phyloP scores from a whole-genome alignment of 768 basidiomycete genomes.

The Tephrocybe sp. region DNA sequence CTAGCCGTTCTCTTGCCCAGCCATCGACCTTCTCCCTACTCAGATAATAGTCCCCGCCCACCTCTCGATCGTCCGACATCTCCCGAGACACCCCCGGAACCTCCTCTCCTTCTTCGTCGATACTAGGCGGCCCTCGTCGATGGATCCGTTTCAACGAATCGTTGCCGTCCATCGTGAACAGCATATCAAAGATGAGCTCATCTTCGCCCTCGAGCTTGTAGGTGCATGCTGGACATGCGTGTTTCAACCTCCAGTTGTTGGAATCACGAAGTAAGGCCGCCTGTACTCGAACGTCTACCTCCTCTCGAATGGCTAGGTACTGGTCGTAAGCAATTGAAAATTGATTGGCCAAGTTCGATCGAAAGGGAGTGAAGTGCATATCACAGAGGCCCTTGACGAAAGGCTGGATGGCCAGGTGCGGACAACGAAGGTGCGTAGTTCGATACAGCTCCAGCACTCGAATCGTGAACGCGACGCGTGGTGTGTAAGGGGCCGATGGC shows the following conservation, averaged over 20 bases:
- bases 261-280: background rate
- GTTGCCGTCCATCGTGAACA: slow-evolving; percentile 3
- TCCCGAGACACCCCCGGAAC: background rate
- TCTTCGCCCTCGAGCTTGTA: slow-evolving; percentile 3
- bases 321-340: slow-evolving; percentile 25
- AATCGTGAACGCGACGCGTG: no score
- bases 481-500: no score
- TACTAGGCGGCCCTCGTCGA: background rate
- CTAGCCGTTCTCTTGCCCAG: background rate
- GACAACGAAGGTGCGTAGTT: background rate
- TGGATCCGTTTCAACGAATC: slow-evolving; percentile 4
- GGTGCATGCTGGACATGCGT: slow-evolving; percentile 4
- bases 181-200: slow-evolving; percentile 7
- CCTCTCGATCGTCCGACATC: background rate
- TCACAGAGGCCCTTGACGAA: background rate
- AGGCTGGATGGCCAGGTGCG: background rate
- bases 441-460: background rate
- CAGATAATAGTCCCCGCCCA: background rate
- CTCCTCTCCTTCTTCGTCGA: background rate
- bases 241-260: background rate
- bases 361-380: slow-evolving; percentile 10
- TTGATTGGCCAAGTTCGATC: slow-evolving; percentile 15
- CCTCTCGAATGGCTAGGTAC: slow-evolving; percentile 16
- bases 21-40: background rate
- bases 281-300: slow-evolving; percentile 3